Evolutionary conservation across 345 rosid species (phyloP).

Genomic region (Camelina neglecta): DNA sequence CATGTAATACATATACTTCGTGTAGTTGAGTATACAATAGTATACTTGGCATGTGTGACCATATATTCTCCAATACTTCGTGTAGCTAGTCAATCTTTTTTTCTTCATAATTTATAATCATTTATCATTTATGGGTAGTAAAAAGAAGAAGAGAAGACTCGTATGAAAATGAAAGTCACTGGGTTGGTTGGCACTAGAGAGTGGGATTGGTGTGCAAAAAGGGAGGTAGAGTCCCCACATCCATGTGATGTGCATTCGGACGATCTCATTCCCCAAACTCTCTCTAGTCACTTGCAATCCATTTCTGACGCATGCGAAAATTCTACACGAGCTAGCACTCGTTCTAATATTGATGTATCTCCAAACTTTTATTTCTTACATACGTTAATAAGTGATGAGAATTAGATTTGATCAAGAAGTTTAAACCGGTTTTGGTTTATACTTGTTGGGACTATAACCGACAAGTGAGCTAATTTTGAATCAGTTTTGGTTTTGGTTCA

Average conservation of each 20-base stretch:
- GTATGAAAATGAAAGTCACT: slow-evolving; percentile 26
- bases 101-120: neutral
- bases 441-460: neutral
- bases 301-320: slow-evolving; percentile 20
- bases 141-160: neutral
- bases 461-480: neutral
- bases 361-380: neutral
- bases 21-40: too few relatives aligned
- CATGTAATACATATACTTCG: too few relatives aligned
- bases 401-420: neutral
- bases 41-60: too few relatives aligned
- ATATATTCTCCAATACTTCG: too few relatives aligned
- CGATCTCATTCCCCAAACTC: slow-evolving; percentile 17
- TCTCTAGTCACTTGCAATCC: slow-evolving; percentile 25
- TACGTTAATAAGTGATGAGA: neutral
- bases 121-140: neutral
- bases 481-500: neutral
- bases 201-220: slow-evolving; percentile 33
- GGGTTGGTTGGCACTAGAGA: slow-evolving; percentile 28
- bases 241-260: slow-evolving; percentile 28
- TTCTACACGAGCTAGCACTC: slow-evolving; percentile 13
- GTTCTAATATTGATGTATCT: neutral
- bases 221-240: slow-evolving; percentile 14
- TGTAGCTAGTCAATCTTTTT: too few relatives aligned
- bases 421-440: neutral